Evolutionary conservation across 805 yeast species (phyloP), one percentile per base, ranked within the genome.

Genomic region (Debaryomyces tyrocola): DNA sequence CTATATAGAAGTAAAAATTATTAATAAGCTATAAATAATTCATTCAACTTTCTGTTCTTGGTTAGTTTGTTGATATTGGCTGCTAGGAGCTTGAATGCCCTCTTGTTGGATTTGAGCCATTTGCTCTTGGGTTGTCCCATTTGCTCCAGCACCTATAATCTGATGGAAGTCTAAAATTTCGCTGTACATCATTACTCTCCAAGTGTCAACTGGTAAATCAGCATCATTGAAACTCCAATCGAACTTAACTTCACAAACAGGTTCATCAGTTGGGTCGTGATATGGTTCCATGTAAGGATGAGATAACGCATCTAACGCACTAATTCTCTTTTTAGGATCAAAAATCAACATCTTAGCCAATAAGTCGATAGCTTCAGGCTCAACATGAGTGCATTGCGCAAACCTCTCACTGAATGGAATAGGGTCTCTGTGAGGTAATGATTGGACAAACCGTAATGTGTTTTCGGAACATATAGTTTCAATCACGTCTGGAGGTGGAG

Each of bases 151-250:
- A 21, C 75, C 86, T 37, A 84, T 91, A 48, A 87, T 88, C 66
- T 90, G 96, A 68, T 92, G 98, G 79, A 90, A 92, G 65, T 92
- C 97, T 55, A 94, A 75, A 51, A 92, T 94, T 70, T 92, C 99
- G 44, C 96, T 86, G 70, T 94, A 94, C 96, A 94, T 92, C 98
- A 94, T 92, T 15, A 90, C 96, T 72, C 96, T 84, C 99, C 99
- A 92, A 11, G 97, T 90, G 61, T 94, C 98, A 14, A 94, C 94
- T 3, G 98, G 97, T 58, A 92, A 77, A 67, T 92, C 99, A 0
- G 97, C 98, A 57, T 95, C 98, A 66, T 94, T 92, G 68, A 92
- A 92, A 59, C 94, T 85, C 99, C 99, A 94, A 69, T 94, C 99
- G 60, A 94, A 94, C 64, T 86, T 87, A 55, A 86, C 88, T 41